These are phyloP conservation scores for Xylaria sp. DNA, from an alignment of 2,329 filamentous ascomycete genomes.

Conservation along the genomic window DNA sequence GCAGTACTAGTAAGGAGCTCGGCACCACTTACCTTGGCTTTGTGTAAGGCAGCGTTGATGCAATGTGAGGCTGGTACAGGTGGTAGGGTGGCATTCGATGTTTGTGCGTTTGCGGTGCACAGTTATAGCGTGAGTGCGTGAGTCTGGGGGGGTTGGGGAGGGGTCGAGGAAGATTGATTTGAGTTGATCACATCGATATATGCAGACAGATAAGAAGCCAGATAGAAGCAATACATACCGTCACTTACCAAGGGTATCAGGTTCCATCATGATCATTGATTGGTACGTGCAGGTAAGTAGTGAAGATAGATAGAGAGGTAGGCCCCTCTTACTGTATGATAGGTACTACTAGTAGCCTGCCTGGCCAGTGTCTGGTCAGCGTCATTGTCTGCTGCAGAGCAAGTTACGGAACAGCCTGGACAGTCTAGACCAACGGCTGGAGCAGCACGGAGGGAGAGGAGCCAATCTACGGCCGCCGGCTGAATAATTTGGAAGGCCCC, in stretches of 20 bases:
- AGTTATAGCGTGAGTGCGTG: neutral
- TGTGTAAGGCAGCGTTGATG: conserved; percentile 28
- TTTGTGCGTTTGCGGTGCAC: conserved; percentile 12
- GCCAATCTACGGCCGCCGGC: conserved; percentile 39
- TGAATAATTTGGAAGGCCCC: conserved; percentile 39
- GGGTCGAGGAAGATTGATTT: conserved; percentile 20
- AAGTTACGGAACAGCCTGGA: conserved; percentile 34
- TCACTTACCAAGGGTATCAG: neutral
- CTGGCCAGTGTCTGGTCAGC: neutral
- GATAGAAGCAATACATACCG: neutral
- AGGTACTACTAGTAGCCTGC: neutral
- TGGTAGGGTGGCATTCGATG: conserved; percentile 22
- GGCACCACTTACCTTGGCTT: conserved; percentile 22
- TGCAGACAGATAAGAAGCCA: conserved; percentile 33
- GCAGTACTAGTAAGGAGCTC: conserved; percentile 16
- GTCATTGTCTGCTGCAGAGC: conserved; percentile 31
- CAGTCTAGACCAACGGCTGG: conserved; percentile 37
- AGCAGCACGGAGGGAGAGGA: conserved; percentile 20
- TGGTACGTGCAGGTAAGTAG: neutral
- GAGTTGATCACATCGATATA: conserved; percentile 27
- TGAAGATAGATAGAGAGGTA: neutral
- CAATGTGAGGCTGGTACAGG: conserved; percentile 26
- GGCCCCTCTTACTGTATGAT: too few relatives aligned
- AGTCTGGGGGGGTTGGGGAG: neutral
- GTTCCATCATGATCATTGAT: neutral